Evolutionary conservation across 352 stramenopile genomes (phyloP), one percentile per base, ranked within the genome.

Genomic region (Phytophthora europaea): DNA sequence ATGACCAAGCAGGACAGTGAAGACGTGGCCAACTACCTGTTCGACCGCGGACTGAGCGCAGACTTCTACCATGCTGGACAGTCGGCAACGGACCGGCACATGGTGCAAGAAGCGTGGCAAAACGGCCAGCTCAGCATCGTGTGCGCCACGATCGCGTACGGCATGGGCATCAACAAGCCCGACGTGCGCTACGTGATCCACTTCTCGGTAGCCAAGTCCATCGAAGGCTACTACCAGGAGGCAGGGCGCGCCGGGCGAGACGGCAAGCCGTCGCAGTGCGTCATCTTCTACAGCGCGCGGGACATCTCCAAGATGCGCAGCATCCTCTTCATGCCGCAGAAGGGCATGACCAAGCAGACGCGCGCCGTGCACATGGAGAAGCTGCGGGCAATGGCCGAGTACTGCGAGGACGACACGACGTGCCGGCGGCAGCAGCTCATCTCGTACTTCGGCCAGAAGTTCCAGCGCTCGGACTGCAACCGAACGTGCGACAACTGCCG

Each of bases 161-260:
- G 97, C 36, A 93, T 99, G 79, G 96, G 96, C 36, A 99, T 99
- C 75, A 97, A 99, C 82, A 98, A 99, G 73, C 87, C 94, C 28
- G 89, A 98, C 70, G 94, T 98, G 64, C 92, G 93, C 18, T 98
- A 95, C 61, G 94, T 99, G 22, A 87, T 98, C 64, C 94, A 99
- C 82, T 98, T 97, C 67, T 94, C 88, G 33, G 78, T 97, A 56
- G 88, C 90, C 70, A 95, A 95, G 79, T 98, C 91, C 55, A 88
- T 99, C 47, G 98, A 99, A 81, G 97, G 93, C 7, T 99, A 99
- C 81, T 99, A 99, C 82, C 98, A 99, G 79, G 97, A 99, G 80
- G 95, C 92, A 5, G 98, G 98, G 3, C 88, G 98, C 23, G 98
- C 95, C 2, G 98, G 98, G 2, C 88, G 98, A 61, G 98, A 99